phyloP scores from a whole-genome alignment of 148 eudicot species.

The Rhododendron mucronatum region DNA sequence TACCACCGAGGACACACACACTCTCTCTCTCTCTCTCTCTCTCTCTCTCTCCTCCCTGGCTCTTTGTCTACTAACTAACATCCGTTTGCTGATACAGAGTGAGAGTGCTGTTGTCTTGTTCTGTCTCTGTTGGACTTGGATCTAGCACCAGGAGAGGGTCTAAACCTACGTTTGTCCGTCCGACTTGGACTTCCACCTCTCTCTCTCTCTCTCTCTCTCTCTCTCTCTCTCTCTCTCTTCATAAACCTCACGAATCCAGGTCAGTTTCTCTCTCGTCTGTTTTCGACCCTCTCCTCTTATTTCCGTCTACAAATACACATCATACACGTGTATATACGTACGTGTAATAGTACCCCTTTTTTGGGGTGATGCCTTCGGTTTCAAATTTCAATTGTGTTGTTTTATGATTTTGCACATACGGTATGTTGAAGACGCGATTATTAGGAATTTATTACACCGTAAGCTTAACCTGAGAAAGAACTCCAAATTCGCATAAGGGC shows the following conservation, averaged over 20 bases:
- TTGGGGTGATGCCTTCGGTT: background rate
- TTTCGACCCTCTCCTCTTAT: background rate
- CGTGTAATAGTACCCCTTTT: too few species aligned
- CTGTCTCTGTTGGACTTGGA: background rate
- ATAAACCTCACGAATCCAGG: conserved; percentile 14
- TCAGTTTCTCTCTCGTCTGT: conserved; percentile 12
- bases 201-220: conserved; percentile 5
- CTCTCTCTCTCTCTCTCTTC: background rate
- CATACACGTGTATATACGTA: background rate
- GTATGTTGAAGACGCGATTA: background rate
- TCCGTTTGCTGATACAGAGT: background rate
- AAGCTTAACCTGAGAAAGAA: background rate
- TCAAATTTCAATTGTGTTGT: background rate
- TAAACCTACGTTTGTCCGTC: conserved; percentile 12
- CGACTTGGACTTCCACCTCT: conserved; percentile 28
- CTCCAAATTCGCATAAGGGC: background rate
- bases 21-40: background rate
- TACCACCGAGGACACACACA: background rate
- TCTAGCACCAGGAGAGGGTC: background rate
- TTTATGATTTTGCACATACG: background rate
- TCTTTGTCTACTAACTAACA: background rate
- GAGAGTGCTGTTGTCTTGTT: background rate
- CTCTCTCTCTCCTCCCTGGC: background rate
- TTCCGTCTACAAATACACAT: background rate
- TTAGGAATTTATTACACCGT: too few species aligned